Conservation (phyloP, 768 basidiomycete genomes). For the Suillus subaureus region DNA sequence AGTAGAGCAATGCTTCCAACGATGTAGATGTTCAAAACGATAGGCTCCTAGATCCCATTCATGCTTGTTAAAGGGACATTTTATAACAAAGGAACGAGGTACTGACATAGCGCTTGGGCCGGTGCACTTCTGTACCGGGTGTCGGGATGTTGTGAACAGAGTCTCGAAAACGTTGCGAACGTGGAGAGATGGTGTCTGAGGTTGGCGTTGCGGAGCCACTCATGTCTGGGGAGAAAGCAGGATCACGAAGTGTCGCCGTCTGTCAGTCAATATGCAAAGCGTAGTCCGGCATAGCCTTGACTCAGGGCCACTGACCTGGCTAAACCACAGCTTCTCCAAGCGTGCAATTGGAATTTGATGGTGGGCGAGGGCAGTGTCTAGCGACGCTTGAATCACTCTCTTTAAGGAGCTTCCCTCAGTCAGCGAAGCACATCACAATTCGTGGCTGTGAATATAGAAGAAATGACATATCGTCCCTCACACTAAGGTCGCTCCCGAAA, state of each 20-base stretch:
- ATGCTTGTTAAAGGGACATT: not conserved
- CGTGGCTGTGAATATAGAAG: not conserved
- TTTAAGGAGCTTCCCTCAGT: not conserved
- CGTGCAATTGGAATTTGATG: not conserved
- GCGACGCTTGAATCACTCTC: not conserved
- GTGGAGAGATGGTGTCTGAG: not conserved
- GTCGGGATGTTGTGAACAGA: conserved; percentile 54
- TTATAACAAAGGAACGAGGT: not conserved
- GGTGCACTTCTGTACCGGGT: conserved; percentile 33
- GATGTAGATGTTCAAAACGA: conserved; percentile 40
- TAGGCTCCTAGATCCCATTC: conserved; percentile 26
- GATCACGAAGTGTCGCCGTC: too few relatives aligned
- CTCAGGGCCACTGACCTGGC: too few relatives aligned
- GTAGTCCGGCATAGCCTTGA: too few relatives aligned
- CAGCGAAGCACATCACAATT: not conserved
- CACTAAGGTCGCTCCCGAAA: not conserved
- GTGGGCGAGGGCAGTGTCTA: not conserved
- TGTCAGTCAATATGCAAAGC: too few relatives aligned
- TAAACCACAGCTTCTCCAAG: not conserved
- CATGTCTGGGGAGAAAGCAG: too few relatives aligned
- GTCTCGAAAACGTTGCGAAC: conserved; percentile 43
- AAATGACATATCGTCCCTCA: not conserved
- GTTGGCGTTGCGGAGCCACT: too few relatives aligned
- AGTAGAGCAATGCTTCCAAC: conserved; percentile 41
- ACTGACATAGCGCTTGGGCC: conserved; percentile 48